Conservation (phyloP, 192 early-diverging fungal species). For the Podila epigama region DNA sequence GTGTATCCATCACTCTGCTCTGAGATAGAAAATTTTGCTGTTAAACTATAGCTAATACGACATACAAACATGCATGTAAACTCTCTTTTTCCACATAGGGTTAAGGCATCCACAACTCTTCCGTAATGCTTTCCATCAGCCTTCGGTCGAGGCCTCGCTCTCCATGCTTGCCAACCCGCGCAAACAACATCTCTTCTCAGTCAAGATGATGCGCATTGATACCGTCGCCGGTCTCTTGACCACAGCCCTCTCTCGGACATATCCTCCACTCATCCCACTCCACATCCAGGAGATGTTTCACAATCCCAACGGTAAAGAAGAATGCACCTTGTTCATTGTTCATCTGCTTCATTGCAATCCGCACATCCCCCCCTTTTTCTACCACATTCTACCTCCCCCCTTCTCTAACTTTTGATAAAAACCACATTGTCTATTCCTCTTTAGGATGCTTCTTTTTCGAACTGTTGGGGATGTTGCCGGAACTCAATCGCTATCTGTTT, state of each 20-base stretch:
- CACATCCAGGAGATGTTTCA: constrained; percentile 49
- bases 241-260: constrained; percentile 38
- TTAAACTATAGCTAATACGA: too few relatives aligned
- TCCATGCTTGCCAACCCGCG: constrained; percentile 30
- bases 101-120: constrained; percentile 36
- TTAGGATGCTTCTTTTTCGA: constrained; percentile 46
- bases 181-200: constrained; percentile 29
- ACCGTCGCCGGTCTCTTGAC: constrained; percentile 39
- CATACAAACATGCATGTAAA: too few relatives aligned
- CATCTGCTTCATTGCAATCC: background rate
- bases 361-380: background rate
- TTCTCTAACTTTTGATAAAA: background rate
- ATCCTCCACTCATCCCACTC: constrained; percentile 37
- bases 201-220: constrained; percentile 47
- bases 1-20: background rate
- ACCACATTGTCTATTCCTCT: background rate
- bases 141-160: constrained; percentile 34
- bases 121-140: constrained; percentile 30
- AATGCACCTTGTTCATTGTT: too few relatives aligned
- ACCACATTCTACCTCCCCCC: background rate
- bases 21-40: background rate
- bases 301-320: constrained; percentile 49
- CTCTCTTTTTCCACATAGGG: too few relatives aligned
- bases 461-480: constrained; percentile 39
- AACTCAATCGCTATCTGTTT: constrained; percentile 39